These are phyloP conservation scores for Alternaria postmessia DNA, from an alignment of 2,329 filamentous ascomycete genomes.

Conservation along the genomic window DNA sequence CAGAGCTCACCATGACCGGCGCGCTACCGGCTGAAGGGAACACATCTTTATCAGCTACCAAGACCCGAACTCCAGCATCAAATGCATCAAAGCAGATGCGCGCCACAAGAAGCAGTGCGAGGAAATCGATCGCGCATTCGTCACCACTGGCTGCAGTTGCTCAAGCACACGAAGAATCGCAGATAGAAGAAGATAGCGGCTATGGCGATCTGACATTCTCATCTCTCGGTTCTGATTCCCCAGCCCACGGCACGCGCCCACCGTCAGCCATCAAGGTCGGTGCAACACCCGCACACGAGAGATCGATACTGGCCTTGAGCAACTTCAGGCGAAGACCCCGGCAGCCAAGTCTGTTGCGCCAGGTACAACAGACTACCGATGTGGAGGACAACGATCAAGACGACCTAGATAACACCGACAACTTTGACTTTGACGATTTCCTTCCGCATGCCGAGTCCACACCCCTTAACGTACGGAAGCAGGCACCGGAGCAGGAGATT, in stretches of 20 bases:
- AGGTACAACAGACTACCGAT: constrained; percentile 56
- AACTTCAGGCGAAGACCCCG: constrained; percentile 60
- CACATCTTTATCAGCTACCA: constrained; percentile 7
- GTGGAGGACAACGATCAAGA: constrained; percentile 56
- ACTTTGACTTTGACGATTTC: constrained; percentile 55
- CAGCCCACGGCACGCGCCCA: constrained; percentile 49
- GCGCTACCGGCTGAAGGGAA: constrained; percentile 38
- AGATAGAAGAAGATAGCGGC: constrained; percentile 36
- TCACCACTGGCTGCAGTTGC: constrained; percentile 15
- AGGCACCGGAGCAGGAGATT: constrained; percentile 36
- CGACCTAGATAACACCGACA: constrained; percentile 55
- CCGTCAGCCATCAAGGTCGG: constrained; percentile 55
- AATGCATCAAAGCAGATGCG: constrained; percentile 27
- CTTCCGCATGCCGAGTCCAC: constrained; percentile 74
- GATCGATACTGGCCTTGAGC: constrained; percentile 58
- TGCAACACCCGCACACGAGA: constrained; percentile 55
- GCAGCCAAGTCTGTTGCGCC: constrained; percentile 59
- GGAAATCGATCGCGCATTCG: constrained; percentile 22
- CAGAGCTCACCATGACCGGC: constrained; percentile 48
- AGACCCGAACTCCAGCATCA: constrained; percentile 32
- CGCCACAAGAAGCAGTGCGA: constrained; percentile 29
- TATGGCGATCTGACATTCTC: constrained; percentile 47
- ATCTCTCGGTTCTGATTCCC: constrained; percentile 45
- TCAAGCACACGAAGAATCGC: constrained; percentile 17
- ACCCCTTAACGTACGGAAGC: constrained; percentile 61